Conservation (phyloP, 306 rosid genomes). For the Casuarina glauca region DNA sequence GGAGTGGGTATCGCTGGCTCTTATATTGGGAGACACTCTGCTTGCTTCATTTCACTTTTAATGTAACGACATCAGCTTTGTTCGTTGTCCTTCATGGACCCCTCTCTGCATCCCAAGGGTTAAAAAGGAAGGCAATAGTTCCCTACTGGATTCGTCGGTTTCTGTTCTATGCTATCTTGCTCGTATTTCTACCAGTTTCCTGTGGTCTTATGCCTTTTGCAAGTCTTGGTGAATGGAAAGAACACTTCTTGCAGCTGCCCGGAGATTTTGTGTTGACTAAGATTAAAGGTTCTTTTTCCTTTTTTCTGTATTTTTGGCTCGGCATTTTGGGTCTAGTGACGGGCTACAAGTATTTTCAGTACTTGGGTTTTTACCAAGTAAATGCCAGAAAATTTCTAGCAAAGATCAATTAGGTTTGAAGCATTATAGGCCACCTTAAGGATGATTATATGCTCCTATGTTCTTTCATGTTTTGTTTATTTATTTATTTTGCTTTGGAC, state of each 20-base stretch:
- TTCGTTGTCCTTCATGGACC: slow-evolving; percentile 66
- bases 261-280: slow-evolving; percentile 11
- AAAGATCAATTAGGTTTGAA: too few species aligned
- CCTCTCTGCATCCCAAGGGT: slow-evolving; percentile 29
- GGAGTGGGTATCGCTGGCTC: slow-evolving; percentile 76
- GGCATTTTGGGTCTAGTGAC: too few species aligned
- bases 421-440: too few species aligned
- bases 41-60: not conserved
- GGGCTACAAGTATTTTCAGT: too few species aligned
- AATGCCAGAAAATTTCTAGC: too few species aligned
- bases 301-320: too few species aligned
- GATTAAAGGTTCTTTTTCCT: slow-evolving; percentile 11
- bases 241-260: slow-evolving; percentile 41
- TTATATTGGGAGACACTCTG: slow-evolving; percentile 74
- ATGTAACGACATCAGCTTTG: slow-evolving; percentile 51
- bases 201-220: slow-evolving; percentile 80
- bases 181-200: slow-evolving; percentile 57
- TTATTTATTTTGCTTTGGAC: too few species aligned
- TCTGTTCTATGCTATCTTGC: slow-evolving; percentile 44
- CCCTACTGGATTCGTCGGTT: slow-evolving; percentile 62
- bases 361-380: too few species aligned
- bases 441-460: too few species aligned
- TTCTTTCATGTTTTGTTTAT: too few species aligned
- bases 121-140: slow-evolving; percentile 25
- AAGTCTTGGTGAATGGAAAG: slow-evolving; percentile 42